Base-by-base conservation (phyloP, 352 stramenopile genomes). In the Blastocystis sp. region DNA sequence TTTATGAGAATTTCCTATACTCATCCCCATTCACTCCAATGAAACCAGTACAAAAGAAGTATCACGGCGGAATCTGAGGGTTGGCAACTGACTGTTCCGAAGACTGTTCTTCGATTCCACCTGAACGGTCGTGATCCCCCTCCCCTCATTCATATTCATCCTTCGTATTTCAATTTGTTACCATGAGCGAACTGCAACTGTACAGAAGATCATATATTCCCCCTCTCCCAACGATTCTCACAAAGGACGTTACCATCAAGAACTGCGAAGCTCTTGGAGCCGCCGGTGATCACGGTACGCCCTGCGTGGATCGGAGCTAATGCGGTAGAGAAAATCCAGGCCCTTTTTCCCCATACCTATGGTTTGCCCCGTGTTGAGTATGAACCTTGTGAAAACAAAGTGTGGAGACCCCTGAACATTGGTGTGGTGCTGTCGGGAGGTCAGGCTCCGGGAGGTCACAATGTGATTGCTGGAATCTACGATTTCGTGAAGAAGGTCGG, bases 391-490 rank as follows among this genome's bases (percentile, higher is more conserved):
- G 36, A 46, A 4, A 40, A 40, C 32, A 73, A 73, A 18, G 61
- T 73, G 8, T 73, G 61, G 61, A 73, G 34, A 73, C 73, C 88
- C 6, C 67, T 90, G 56, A 87, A 87, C 38, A 85, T 91, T n/a
- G 89, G 88, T 14, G 88, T 90, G 16, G 89, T 91, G 29, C 88
- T 91, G 1, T 90, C 85, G 49, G 89, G 89, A 42, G 89, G 89
- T 42, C 89, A 90, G 65, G 88, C 89, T 29, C 89, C 89, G 11
- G 89, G 89, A 29, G 89, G 89, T 1, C 89, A 91, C 77, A 91
- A 91, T 77, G 88, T 91, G 4, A 90, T 91, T 56, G 87, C 89
- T 9, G 89, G 89, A 34, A 81, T 91, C 29, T 91, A 87, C 42
- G 89, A 90, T 57, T 90, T 88, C 67, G 67, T 87, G 29, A 89